Evolutionary conservation across 2,329 filamentous ascomycete species (phyloP).

Genomic region (Trichophyton rubrum): DNA sequence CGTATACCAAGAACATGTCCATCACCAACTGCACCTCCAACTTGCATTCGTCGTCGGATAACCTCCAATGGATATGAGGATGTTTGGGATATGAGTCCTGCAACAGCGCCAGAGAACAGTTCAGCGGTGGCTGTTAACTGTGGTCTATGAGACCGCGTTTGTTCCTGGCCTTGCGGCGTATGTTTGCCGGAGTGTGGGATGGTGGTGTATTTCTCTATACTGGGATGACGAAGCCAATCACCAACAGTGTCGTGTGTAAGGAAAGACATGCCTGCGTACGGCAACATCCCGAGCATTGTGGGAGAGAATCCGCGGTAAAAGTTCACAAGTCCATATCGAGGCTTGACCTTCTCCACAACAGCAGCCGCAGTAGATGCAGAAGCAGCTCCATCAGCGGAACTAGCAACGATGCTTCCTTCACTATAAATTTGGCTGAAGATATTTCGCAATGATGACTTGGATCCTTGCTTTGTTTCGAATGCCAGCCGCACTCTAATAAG

Average conservation of each 20-base stretch:
- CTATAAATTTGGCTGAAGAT: conserved; percentile 81
- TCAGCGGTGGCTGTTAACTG: conserved; percentile 76
- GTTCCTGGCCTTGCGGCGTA: conserved; percentile 24
- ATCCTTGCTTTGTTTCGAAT: conserved; percentile 74
- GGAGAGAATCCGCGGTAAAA: conserved; percentile 92
- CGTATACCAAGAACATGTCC: conserved; percentile 63
- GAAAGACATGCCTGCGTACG: conserved; percentile 92
- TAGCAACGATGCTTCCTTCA: conserved; percentile 43
- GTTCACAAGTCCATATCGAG: conserved; percentile 62
- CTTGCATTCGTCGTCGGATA: conserved; percentile 85
- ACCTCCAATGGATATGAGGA: conserved; percentile 90
- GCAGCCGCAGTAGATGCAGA: conserved; percentile 21
- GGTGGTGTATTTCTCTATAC: conserved; percentile 60
- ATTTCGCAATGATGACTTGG: conserved; percentile 55
- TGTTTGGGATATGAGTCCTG: conserved; percentile 81
- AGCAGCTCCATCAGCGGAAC: conserved; percentile 23
- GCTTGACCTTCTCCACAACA: conserved; percentile 41
- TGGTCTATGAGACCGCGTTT: conserved; percentile 46
- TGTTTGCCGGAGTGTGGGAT: conserved; percentile 45
- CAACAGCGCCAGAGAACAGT: conserved; percentile 68
- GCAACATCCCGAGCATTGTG: conserved; percentile 86
- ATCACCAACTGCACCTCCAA: conserved; percentile 86
- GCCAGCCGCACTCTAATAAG: conserved; percentile 84
- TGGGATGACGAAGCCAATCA: conserved; percentile 62
- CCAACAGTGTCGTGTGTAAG: conserved; percentile 84